Evolutionary conservation across 2,329 filamentous ascomycete species (phyloP).

Genomic region (Calonectria leucothoes): DNA sequence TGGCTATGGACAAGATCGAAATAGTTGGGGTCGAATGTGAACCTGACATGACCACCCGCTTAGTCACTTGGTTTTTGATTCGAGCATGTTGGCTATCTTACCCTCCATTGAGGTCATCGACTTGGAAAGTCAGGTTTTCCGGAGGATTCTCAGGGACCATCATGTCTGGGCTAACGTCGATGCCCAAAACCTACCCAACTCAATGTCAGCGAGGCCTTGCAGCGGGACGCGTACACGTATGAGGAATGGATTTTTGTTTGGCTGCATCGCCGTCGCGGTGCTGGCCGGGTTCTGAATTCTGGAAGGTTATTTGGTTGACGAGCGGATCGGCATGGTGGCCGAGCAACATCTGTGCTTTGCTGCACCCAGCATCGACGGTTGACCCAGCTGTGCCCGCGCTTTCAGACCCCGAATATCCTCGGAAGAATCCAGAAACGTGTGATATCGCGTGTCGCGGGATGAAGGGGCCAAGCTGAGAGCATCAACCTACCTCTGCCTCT

Average conservation of each 20-base stretch:
- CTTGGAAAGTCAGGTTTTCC: constrained; percentile 76
- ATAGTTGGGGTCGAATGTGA: constrained; percentile 75
- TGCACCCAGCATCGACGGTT: neutral
- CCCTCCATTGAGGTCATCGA: constrained; percentile 78
- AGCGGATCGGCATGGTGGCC: neutral
- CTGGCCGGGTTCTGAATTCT: neutral
- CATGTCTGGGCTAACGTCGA: constrained; percentile 79
- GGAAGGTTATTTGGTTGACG: neutral
- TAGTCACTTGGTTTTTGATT: constrained; percentile 8
- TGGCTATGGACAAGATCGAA: constrained; percentile 90
- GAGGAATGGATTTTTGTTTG: neutral
- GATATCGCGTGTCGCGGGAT: neutral
- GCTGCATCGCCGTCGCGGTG: neutral
- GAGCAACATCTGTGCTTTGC: neutral
- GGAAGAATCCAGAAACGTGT: neutral
- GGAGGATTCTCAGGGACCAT: constrained; percentile 73
- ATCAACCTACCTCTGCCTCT: constrained; percentile 68
- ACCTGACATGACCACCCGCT: constrained; percentile 51
- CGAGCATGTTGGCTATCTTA: constrained; percentile 41
- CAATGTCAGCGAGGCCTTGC: neutral
- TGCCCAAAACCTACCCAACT: constrained; percentile 70
- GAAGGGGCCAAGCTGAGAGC: neutral
- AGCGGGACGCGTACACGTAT: no score
- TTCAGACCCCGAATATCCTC: neutral
- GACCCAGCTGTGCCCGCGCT: no score